Evolutionary conservation across 805 yeast genomes (phyloP).

Genomic region (Saccharomyces paradoxus): DNA sequence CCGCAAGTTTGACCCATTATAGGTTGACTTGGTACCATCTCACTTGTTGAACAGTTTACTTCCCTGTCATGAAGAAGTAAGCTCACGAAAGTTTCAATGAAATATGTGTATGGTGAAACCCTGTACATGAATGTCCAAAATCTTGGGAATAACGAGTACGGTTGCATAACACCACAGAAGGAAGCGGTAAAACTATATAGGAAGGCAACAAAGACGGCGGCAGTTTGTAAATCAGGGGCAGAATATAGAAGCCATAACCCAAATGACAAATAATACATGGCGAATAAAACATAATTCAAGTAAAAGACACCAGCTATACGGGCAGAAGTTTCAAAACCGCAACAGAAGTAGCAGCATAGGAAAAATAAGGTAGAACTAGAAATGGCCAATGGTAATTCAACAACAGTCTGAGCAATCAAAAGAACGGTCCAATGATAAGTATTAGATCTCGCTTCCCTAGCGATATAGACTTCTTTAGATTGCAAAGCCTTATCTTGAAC

Average conservation of each 20-base stretch:
- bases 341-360: slow-evolving; percentile 44
- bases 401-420: slow-evolving; percentile 42
- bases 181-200: slow-evolving; percentile 22
- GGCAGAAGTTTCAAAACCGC: slow-evolving; percentile 33
- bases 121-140: slow-evolving; percentile 69
- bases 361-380: slow-evolving; percentile 42
- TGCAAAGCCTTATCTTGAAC: slow-evolving; percentile 49
- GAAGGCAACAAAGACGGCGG: slow-evolving; percentile 47
- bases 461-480: slow-evolving; percentile 57
- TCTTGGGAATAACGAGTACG: slow-evolving; percentile 46
- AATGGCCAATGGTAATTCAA: slow-evolving; percentile 53
- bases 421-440: slow-evolving; percentile 64
- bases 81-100: slow-evolving; percentile 42
- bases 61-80: slow-evolving; percentile 39
- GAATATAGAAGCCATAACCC: slow-evolving; percentile 43
- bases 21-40: slow-evolving; percentile 42
- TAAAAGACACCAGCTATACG: slow-evolving; percentile 40
- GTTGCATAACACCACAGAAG: slow-evolving; percentile 29
- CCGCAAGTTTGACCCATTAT: slow-evolving; percentile 56
- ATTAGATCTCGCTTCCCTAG: slow-evolving; percentile 58
- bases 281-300: slow-evolving; percentile 35
- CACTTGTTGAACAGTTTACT: slow-evolving; percentile 42
- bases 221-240: slow-evolving; percentile 58
- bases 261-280: slow-evolving; percentile 36
- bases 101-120: slow-evolving; percentile 51